These are phyloP conservation scores for Simplicillium aogashimaense DNA, from an alignment of 2,329 filamentous ascomycete genomes.

Conservation along the genomic window DNA sequence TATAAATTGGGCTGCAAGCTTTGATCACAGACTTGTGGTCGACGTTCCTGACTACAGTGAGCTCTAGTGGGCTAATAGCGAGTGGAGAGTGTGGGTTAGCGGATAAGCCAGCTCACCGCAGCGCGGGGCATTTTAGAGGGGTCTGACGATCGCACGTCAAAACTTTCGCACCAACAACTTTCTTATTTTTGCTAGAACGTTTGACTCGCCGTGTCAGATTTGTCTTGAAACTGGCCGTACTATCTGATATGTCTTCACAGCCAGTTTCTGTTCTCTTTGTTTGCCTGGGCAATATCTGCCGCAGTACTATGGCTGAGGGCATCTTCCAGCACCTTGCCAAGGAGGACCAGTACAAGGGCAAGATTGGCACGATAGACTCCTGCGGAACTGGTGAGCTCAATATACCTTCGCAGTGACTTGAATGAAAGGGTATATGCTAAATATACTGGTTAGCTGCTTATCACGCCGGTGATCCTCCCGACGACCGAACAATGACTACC, in stretches of 20 bases:
- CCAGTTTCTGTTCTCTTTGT: conserved; percentile 77
- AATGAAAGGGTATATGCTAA: not conserved
- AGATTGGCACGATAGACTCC: conserved; percentile 66
- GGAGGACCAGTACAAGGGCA: conserved; percentile 46
- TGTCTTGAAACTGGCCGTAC: too few species aligned
- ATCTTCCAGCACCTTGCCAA: conserved; percentile 68
- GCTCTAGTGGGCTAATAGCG: too few species aligned
- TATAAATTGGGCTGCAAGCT: too few species aligned
- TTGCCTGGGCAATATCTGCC: conserved; percentile 93
- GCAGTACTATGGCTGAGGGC: conserved; percentile 91
- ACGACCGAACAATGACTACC: conserved; percentile 74
- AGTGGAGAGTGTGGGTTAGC: too few species aligned
- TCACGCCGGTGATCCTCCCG: conserved; percentile 67
- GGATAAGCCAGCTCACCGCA: too few species aligned
- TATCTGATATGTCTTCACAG: conserved; percentile 13
- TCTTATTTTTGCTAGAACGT: too few species aligned
- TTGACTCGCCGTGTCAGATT: too few species aligned
- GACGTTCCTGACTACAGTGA: too few species aligned
- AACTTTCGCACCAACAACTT: too few species aligned
- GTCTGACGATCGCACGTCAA: conserved; percentile 15
- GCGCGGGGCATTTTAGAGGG: too few species aligned
- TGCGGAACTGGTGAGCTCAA: conserved; percentile 61
- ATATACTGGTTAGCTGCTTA: conserved; percentile 52
- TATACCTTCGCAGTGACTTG: not conserved
- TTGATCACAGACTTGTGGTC: too few species aligned